These are phyloP conservation scores for Pseudoturritis turrita DNA, from an alignment of 345 rosid species.

Conservation along the genomic window DNA sequence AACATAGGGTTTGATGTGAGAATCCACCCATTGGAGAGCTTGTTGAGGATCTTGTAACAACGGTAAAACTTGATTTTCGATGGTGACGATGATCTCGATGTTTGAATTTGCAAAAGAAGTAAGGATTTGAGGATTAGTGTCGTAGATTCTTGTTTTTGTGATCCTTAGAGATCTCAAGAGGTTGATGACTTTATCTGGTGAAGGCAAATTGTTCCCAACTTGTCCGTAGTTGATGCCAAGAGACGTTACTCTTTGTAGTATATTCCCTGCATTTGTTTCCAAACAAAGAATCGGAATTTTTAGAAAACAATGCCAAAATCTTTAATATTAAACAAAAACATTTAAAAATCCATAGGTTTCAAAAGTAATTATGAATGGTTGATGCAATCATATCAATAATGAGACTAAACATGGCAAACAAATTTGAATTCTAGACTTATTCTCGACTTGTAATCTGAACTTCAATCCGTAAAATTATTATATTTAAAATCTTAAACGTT, in stretches of 20 bases:
- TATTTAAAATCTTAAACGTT: background rate
- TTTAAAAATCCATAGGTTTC: background rate
- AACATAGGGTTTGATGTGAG: conserved; percentile 63
- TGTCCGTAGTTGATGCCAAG: conserved; percentile 95
- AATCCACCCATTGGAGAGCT: conserved; percentile 71
- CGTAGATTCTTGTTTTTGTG: conserved; percentile 76
- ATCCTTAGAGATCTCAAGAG: conserved; percentile 62
- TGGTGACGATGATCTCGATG: conserved; percentile 69
- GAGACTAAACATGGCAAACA: too few species aligned
- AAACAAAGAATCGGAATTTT: background rate
- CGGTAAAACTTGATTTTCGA: conserved; percentile 68
- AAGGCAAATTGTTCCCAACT: conserved; percentile 67
- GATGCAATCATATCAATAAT: background rate
- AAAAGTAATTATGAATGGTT: background rate
- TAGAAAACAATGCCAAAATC: background rate
- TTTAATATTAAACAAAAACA: background rate
- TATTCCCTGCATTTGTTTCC: conserved; percentile 33
- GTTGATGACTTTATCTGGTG: conserved; percentile 63
- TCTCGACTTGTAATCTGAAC: too few species aligned
- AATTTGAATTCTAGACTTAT: background rate
- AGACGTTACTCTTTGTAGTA: conserved; percentile 42
- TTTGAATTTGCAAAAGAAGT: conserved; percentile 66
- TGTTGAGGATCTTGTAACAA: conserved; percentile 59
- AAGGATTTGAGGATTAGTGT: conserved; percentile 74
- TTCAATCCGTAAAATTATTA: too few species aligned